Evolutionary conservation across 768 basidiomycete species (phyloP).

Genomic region (Xerocomus brunneocitrinus): DNA sequence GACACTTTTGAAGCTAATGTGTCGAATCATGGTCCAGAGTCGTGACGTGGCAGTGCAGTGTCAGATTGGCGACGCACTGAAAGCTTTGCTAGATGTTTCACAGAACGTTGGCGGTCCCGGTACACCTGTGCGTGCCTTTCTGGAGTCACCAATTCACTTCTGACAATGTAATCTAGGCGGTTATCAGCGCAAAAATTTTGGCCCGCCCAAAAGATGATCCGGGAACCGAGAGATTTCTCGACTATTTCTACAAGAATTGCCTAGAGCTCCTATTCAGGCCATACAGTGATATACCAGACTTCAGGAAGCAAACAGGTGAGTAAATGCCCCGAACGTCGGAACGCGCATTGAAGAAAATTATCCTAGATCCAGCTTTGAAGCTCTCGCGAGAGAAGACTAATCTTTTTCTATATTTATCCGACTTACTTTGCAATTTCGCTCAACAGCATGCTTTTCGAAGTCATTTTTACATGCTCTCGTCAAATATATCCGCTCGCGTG

Average conservation of each 20-base stretch:
- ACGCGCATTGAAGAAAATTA: not conserved
- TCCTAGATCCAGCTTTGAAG: slow-evolving; percentile 46
- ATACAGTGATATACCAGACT: slow-evolving; percentile 68
- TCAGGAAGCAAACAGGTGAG: slow-evolving; percentile 45
- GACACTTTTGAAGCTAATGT: slow-evolving; percentile 72
- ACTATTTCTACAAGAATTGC: slow-evolving; percentile 90
- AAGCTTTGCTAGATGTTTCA: slow-evolving; percentile 77
- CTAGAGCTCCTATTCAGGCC: slow-evolving; percentile 78
- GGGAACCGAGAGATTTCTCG: slow-evolving; percentile 82
- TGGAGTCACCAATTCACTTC: not conserved
- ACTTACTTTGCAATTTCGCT: slow-evolving; percentile 84
- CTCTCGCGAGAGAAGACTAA: slow-evolving; percentile 74
- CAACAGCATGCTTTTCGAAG: slow-evolving; percentile 89
- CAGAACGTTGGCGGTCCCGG: slow-evolving; percentile 36
- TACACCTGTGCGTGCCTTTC: slow-evolving; percentile 29
- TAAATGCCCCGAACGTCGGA: not conserved
- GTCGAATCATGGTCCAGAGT: slow-evolving; percentile 72
- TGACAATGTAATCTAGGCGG: slow-evolving; percentile 17
- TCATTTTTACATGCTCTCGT: slow-evolving; percentile 84
- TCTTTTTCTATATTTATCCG: slow-evolving; percentile 85
- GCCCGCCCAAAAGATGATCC: slow-evolving; percentile 75
- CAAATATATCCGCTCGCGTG: slow-evolving; percentile 67
- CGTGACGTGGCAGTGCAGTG: slow-evolving; percentile 84
- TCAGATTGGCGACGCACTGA: slow-evolving; percentile 84
- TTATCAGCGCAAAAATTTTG: slow-evolving; percentile 41